Conservation (phyloP, 2,329 filamentous ascomycete genomes). For the Exophiala viscosa region DNA sequence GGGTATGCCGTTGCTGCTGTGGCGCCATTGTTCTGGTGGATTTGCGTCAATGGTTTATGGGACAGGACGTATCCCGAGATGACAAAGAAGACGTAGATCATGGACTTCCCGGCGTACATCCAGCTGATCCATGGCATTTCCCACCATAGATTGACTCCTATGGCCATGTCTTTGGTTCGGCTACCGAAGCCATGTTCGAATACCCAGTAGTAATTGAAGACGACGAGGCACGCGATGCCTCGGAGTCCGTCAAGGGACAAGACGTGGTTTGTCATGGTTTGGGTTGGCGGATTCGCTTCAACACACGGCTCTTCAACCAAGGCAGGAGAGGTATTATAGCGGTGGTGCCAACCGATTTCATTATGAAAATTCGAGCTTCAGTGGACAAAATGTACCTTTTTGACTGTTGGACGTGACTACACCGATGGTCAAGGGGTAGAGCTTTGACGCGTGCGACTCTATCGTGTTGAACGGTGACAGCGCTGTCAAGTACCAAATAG, state of each 20-base stretch:
- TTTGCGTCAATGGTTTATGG: conserved; percentile 1
- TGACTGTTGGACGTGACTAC: too few relatives aligned
- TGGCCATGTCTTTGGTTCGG: neutral
- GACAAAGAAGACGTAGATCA: conserved; percentile 42
- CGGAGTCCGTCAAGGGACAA: conserved; percentile 4
- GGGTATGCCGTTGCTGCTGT: neutral
- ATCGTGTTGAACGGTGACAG: neutral
- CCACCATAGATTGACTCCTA: neutral
- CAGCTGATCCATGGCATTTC: conserved; percentile 6
- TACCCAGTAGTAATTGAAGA: conserved; percentile 3
- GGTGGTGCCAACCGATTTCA: too few relatives aligned
- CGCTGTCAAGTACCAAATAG: neutral
- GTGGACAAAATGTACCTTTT: too few relatives aligned
- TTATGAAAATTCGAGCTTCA: too few relatives aligned
- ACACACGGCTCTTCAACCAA: too few relatives aligned
- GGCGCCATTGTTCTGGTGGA: neutral
- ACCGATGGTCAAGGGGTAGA: neutral
- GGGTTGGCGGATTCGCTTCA: too few relatives aligned
- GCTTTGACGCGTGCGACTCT: neutral
- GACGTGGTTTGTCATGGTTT: neutral
- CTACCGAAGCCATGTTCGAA: neutral
- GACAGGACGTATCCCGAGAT: conserved; percentile 45
- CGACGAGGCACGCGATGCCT: conserved; percentile 1
- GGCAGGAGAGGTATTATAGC: too few relatives aligned
- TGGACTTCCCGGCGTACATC: conserved; percentile 3